A percentile compares a stretch with the other conserved stretches of the same genome.
These are phyloP conservation scores for Kwoniella dendrophila DNA, from an alignment of 768 basidiomycete genomes.

Conservation along the genomic window DNA sequence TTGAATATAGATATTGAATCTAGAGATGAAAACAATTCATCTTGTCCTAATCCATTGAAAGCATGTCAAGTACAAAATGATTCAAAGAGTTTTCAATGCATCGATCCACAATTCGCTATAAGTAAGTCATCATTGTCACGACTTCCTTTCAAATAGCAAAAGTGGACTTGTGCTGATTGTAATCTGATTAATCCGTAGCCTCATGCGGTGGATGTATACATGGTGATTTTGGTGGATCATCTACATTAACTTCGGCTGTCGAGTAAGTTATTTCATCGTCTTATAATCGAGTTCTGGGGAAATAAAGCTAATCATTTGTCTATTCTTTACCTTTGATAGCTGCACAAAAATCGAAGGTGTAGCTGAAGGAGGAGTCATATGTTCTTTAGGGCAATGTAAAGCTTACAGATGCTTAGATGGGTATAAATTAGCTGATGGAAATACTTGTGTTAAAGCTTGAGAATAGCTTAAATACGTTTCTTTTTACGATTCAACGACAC, in stretches of 20 bases:
- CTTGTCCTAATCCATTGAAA: conserved; percentile 21
- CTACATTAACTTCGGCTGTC: conserved; percentile 9
- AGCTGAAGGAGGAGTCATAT: conserved; percentile 18
- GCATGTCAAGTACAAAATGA: conserved; percentile 18
- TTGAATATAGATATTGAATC: not conserved
- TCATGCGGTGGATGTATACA: conserved; percentile 25
- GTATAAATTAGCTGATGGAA: conserved; percentile 5
- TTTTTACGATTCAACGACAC: not conserved
- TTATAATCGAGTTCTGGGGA: not conserved
- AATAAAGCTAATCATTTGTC: not conserved
- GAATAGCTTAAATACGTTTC: not conserved
- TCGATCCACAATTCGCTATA: conserved; percentile 21
- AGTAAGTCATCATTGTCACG: conserved; percentile 19
- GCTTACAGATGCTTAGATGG: conserved; percentile 22
- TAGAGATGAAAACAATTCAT: not conserved
- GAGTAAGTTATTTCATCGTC: conserved; percentile 8
- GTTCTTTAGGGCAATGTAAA: conserved; percentile 17
- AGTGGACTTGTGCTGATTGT: not conserved
- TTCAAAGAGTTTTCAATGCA: conserved; percentile 13
- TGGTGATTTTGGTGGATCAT: conserved; percentile 16
- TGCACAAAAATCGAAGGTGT: conserved; percentile 21
- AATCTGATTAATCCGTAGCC: not conserved
- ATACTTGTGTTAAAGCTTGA: conserved; percentile 20
- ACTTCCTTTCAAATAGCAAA: too few species aligned
- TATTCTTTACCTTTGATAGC: not conserved